phyloP scores from a whole-genome alignment of 345 rosid genomes.

The Mallotus nudiflorus region DNA sequence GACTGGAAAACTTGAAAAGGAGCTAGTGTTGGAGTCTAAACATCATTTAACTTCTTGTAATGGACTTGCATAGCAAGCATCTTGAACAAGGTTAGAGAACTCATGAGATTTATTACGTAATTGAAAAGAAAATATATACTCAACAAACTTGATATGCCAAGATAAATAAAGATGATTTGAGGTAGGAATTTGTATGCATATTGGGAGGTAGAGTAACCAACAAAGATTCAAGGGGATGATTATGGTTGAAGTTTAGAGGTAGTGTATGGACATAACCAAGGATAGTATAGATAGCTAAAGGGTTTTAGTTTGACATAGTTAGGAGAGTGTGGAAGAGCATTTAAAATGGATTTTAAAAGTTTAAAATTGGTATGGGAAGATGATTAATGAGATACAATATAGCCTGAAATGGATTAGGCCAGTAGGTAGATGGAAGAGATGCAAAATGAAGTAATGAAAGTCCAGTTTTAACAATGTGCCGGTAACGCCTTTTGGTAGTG shows the following conservation, averaged over 20 bases:
- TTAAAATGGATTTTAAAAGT: background rate
- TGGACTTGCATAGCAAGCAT: background rate
- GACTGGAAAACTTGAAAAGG: too few relatives aligned
- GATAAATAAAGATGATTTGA: background rate
- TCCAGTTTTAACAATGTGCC: background rate
- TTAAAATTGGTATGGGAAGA: background rate
- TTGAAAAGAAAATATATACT: background rate
- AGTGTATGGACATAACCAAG: background rate
- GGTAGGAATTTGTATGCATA: background rate
- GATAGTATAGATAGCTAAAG: background rate
- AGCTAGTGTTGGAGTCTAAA: too few relatives aligned
- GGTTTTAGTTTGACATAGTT: background rate
- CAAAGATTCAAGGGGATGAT: background rate
- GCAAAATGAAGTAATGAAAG: background rate
- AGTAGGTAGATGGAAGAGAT: background rate
- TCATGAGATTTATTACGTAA: background rate
- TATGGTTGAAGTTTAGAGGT: background rate
- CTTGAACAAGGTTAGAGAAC: background rate
- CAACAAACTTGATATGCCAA: background rate
- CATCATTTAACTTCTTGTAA: background rate
- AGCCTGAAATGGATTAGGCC: background rate
- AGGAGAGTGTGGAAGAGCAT: background rate
- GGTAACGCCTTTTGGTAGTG: background rate
- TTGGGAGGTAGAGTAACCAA: background rate
- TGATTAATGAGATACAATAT: background rate